Percentiles rank a stretch among this genome's conserved stretches.
phyloP scores from a whole-genome alignment of 2,329 filamentous ascomycete species.

The Xylariomycetidae sp. region DNA sequence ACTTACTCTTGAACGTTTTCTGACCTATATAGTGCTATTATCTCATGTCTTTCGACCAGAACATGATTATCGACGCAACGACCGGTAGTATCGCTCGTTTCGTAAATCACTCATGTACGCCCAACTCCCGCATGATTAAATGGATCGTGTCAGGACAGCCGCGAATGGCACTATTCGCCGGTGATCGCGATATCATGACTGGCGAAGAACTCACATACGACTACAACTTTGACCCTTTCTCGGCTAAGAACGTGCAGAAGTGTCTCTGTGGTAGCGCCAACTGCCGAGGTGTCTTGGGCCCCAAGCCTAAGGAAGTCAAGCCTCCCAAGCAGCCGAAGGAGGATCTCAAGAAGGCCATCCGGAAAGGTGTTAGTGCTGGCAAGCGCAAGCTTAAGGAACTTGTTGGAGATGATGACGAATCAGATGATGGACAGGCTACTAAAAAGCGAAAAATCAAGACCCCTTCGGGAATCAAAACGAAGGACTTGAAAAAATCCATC shows the following conservation, averaged over 20 bases:
- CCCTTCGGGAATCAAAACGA: slow-evolving; percentile 28
- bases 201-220: slow-evolving; percentile 97
- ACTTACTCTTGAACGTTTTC: too few relatives aligned
- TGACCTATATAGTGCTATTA: slow-evolving; percentile 94
- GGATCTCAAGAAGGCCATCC: slow-evolving; percentile 26
- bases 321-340: slow-evolving; percentile 40
- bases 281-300: slow-evolving; percentile 60
- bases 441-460: slow-evolving; percentile 46
- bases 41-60: slow-evolving; percentile 96
- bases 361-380: slow-evolving; percentile 37
- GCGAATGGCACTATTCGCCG: slow-evolving; percentile 94
- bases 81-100: slow-evolving; percentile 95
- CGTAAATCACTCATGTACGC: slow-evolving; percentile 95
- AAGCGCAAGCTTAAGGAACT: slow-evolving; percentile 56
- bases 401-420: slow-evolving; percentile 34
- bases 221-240: slow-evolving; percentile 69
- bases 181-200: slow-evolving; percentile 83
- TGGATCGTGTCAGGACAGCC: slow-evolving; percentile 93
- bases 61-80: slow-evolving; percentile 97
- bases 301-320: slow-evolving; percentile 55
- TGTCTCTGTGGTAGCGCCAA: slow-evolving; percentile 61
- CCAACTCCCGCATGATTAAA: slow-evolving; percentile 97
- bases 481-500: slow-evolving; percentile 19
- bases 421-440: slow-evolving; percentile 17
- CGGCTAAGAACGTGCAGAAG: slow-evolving; percentile 62